Evolutionary conservation across 805 yeast species (phyloP), one percentile per base, ranked within the genome.

Genomic region (Lachancea lanzarotensis): DNA sequence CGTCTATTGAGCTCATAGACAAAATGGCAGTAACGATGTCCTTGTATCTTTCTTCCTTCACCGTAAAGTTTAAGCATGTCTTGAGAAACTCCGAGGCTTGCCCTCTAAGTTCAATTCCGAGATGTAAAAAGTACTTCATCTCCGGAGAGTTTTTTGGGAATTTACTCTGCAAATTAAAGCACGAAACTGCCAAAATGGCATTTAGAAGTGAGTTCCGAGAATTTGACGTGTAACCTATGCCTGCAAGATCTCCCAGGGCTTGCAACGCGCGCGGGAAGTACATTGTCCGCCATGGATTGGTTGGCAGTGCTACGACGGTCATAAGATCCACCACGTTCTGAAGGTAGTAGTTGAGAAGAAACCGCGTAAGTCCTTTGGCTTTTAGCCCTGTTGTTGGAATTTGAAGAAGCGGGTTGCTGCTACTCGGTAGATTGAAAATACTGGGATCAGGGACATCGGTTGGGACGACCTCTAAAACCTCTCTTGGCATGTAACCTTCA

Each of bases 221-320:
- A 47, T 78, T 74, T 1, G 90, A 76, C 0, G 95, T 84, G 42
- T 70, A 70, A 0, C 95, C 95, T 34, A 81, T 61, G 2, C 89
- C 81, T 22, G 81, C 76, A 20, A 86, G 65, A 57, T 88, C 95
- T 3, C 95, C 95, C 20, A 88, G 70, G 0, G 95, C 95, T 70
- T 77, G 72, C 27, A 84, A 64, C 1, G 95, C 95, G 40, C 93
- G 65, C 0, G 95, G 95, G 48, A 87, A 79, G 62, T 85, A 87
- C n/a, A 86, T 78, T 2, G 83, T 79, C 54, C 82, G 83, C 95
- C 95, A 88, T 0, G 95, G 95, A 58, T 85, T 88, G 49, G 82
- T 84, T 0, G 84, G 78, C 40, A 80, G 70, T 0, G 81, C 78
- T 18, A 82, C 76, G 3, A 82, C 88, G 0, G 87, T 78, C 88